These are phyloP conservation scores for Cyclocybe aegerita DNA, from an alignment of 768 basidiomycete species.

Conservation along the genomic window DNA sequence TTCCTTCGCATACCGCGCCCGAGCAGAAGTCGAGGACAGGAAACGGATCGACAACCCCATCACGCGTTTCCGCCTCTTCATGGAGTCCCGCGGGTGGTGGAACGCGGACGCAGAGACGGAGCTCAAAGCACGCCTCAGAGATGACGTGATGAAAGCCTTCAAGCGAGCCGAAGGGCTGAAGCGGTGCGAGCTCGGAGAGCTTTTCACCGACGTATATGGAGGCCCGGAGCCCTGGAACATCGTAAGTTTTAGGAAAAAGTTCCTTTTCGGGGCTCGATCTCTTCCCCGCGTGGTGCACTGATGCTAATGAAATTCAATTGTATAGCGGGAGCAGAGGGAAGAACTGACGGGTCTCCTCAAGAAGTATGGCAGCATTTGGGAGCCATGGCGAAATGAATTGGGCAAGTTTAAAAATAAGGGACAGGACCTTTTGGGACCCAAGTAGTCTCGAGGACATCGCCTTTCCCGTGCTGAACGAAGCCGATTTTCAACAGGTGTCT, in stretches of 20 bases:
- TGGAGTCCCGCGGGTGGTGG: slow-evolving; percentile 89
- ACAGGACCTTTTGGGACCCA: slow-evolving; percentile 45
- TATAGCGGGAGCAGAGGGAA: slow-evolving; percentile 78
- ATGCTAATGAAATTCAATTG: background rate
- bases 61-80: slow-evolving; percentile 77
- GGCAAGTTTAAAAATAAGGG: slow-evolving; percentile 75
- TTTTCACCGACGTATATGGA: slow-evolving; percentile 88
- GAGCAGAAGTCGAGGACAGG: slow-evolving; percentile 88
- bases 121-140: slow-evolving; percentile 65
- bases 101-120: slow-evolving; percentile 68
- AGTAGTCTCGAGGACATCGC: background rate
- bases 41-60: slow-evolving; percentile 92
- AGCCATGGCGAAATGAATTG: slow-evolving; percentile 82
- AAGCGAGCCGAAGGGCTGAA: slow-evolving; percentile 71
- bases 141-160: slow-evolving; percentile 77
- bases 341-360: slow-evolving; percentile 71
- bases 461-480: no score
- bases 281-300: background rate
- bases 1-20: slow-evolving; percentile 88
- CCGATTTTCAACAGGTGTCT: no score
- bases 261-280: background rate
- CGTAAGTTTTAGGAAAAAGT: slow-evolving; percentile 44
- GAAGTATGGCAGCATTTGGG: slow-evolving; percentile 88
- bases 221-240: slow-evolving; percentile 84
- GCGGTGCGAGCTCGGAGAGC: slow-evolving; percentile 68